These are phyloP conservation scores for Angophora floribunda DNA, from an alignment of 345 rosid species.

Conservation along the genomic window DNA sequence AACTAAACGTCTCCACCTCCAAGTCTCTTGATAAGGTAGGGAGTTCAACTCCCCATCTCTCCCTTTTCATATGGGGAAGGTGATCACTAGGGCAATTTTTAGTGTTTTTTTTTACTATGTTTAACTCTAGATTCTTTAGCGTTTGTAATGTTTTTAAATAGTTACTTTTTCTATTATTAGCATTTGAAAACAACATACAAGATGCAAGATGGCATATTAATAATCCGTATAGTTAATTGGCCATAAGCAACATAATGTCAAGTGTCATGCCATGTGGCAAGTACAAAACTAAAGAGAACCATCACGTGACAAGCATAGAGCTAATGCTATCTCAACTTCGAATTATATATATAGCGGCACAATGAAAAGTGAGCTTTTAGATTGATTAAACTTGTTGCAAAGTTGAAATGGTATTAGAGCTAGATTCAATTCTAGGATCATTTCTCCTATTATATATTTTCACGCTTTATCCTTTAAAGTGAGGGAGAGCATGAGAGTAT, in stretches of 20 bases:
- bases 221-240: not conserved
- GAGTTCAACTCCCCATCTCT: too few relatives aligned
- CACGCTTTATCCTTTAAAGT: not conserved
- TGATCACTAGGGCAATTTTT: too few relatives aligned
- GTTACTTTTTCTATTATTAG: not conserved
- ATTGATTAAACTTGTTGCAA: not conserved
- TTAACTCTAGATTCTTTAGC: not conserved
- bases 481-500: not conserved
- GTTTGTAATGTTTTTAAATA: too few relatives aligned
- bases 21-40: too few relatives aligned
- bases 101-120: not conserved
- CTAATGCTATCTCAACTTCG: not conserved
- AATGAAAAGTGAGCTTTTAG: not conserved
- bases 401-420: not conserved
- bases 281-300: not conserved
- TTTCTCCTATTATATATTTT: not conserved
- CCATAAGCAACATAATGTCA: not conserved
- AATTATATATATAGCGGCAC: not conserved
- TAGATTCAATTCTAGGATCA: not conserved
- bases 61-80: too few relatives aligned
- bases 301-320: not conserved
- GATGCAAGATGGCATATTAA: not conserved
- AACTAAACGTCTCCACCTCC: too few relatives aligned
- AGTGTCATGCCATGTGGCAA: not conserved
- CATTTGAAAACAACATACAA: not conserved